phyloP scores from a whole-genome alignment of 345 rosid species.

The Eucalyptus curtisii region DNA sequence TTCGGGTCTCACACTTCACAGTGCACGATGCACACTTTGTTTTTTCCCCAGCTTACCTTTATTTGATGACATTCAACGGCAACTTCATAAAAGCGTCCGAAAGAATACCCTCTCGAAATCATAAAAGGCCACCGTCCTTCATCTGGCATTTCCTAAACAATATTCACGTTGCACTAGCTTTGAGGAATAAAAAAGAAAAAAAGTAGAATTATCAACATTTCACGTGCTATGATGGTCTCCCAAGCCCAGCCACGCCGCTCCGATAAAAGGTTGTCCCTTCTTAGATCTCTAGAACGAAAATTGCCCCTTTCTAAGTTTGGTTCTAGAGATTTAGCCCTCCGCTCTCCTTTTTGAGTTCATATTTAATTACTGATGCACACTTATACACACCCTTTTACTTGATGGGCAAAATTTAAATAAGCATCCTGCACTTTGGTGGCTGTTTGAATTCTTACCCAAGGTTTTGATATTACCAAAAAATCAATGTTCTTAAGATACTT shows the following conservation, averaged over 20 bases:
- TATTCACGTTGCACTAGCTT: background rate
- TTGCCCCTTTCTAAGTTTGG: background rate
- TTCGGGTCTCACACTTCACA: background rate
- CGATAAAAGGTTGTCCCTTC: background rate
- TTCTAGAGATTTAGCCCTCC: background rate
- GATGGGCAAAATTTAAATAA: background rate
- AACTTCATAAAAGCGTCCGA: background rate
- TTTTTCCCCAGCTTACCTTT: background rate
- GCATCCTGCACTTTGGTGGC: too few species aligned
- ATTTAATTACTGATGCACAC: background rate
- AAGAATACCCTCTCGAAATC: background rate
- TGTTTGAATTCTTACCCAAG: too few species aligned
- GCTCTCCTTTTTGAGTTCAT: background rate
- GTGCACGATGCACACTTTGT: background rate
- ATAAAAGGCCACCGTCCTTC: background rate
- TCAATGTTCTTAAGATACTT: background rate
- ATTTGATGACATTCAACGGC: background rate
- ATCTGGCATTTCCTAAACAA: background rate
- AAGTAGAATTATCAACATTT: too few species aligned
- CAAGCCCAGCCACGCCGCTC: background rate
- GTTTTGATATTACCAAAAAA: background rate
- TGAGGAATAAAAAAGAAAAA: background rate
- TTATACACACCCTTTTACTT: background rate
- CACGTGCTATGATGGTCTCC: too few species aligned
- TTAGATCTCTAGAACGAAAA: background rate